phyloP scores from a whole-genome alignment of 441 rosid species.

The Croton setiger region DNA sequence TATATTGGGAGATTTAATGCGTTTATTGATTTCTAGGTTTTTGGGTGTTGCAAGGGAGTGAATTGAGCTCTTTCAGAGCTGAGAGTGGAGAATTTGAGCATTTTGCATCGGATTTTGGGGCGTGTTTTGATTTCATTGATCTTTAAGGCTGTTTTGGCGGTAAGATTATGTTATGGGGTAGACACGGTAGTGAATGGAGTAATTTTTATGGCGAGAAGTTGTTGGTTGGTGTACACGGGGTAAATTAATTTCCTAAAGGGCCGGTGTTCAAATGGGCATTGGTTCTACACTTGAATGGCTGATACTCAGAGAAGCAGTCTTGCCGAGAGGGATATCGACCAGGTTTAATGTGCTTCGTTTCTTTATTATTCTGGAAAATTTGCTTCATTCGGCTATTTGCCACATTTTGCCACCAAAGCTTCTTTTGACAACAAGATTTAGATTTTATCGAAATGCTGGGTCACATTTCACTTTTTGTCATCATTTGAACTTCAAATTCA shows the following conservation, averaged over 20 bases:
- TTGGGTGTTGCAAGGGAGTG: background rate
- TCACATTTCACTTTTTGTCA: background rate
- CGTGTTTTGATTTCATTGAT: background rate
- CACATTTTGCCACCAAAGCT: background rate
- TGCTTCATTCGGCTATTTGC: background rate
- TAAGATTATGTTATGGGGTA: slow-evolving; percentile 9
- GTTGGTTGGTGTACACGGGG: slow-evolving; percentile 23
- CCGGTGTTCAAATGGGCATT: slow-evolving; percentile 49
- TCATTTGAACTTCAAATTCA: background rate
- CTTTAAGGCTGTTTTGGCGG: background rate
- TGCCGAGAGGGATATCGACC: slow-evolving; percentile 75
- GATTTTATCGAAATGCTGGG: background rate
- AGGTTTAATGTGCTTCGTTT: slow-evolving; percentile 32
- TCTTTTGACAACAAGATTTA: background rate
- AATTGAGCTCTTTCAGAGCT: background rate
- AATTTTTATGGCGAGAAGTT: slow-evolving; percentile 21
- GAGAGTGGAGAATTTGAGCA: background rate
- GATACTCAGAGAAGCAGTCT: slow-evolving; percentile 57
- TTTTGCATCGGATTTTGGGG: background rate
- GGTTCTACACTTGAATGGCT: slow-evolving; percentile 61
- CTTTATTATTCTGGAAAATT: background rate
- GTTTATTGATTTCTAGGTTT: slow-evolving; percentile 6
- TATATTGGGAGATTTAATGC: background rate
- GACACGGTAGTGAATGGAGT: slow-evolving; percentile 5
- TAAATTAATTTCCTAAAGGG: slow-evolving; percentile 23